phyloP scores from a whole-genome alignment of 2,329 filamentous ascomycete species.

The Cordyceps javanica region DNA sequence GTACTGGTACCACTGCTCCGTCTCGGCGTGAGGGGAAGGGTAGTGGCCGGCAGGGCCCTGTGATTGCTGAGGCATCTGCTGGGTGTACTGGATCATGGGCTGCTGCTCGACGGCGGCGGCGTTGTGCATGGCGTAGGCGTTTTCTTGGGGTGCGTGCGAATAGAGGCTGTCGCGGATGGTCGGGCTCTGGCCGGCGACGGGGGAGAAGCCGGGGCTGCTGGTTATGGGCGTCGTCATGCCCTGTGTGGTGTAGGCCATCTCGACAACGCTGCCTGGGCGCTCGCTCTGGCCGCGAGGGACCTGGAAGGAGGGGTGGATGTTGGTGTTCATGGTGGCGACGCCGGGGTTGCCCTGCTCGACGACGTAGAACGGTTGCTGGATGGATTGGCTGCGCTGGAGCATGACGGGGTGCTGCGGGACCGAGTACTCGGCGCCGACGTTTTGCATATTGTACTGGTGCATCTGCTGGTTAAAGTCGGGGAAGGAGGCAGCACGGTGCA shows the following conservation, averaged over 20 bases:
- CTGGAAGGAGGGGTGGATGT: slow-evolving; percentile 45
- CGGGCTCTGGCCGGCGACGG: slow-evolving; percentile 47
- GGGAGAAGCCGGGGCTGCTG: slow-evolving; percentile 55
- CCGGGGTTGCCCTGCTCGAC: slow-evolving; percentile 57
- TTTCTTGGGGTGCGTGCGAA: slow-evolving; percentile 43
- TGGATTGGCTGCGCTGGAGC: slow-evolving; percentile 42
- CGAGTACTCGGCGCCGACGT: slow-evolving; percentile 40
- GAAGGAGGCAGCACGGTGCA: slow-evolving; percentile 50
- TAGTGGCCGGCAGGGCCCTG: slow-evolving; percentile 26
- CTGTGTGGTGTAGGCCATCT: slow-evolving; percentile 45
- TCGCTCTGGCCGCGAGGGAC: slow-evolving; percentile 45
- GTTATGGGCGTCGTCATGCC: slow-evolving; percentile 46
- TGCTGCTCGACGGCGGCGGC: slow-evolving; percentile 42
- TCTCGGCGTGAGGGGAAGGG: slow-evolving; percentile 33
- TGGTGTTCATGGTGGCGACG: slow-evolving; percentile 55
- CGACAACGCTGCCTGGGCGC: slow-evolving; percentile 32
- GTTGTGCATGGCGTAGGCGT: slow-evolving; percentile 42
- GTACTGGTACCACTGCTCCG: slow-evolving; percentile 52
- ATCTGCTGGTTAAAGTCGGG: slow-evolving; percentile 47
- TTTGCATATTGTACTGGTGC: slow-evolving; percentile 35
- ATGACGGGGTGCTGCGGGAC: slow-evolving; percentile 28
- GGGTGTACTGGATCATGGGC: slow-evolving; percentile 37
- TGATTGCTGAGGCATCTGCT: slow-evolving; percentile 34
- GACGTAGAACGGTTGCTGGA: slow-evolving; percentile 47
- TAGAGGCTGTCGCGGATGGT: slow-evolving; percentile 51